A percentile compares a stretch with the other conserved stretches of the same genome.
These are phyloP conservation scores for Protomyces inundatus DNA, from an alignment of 1,139 yeast species.

Conservation along the genomic window DNA sequence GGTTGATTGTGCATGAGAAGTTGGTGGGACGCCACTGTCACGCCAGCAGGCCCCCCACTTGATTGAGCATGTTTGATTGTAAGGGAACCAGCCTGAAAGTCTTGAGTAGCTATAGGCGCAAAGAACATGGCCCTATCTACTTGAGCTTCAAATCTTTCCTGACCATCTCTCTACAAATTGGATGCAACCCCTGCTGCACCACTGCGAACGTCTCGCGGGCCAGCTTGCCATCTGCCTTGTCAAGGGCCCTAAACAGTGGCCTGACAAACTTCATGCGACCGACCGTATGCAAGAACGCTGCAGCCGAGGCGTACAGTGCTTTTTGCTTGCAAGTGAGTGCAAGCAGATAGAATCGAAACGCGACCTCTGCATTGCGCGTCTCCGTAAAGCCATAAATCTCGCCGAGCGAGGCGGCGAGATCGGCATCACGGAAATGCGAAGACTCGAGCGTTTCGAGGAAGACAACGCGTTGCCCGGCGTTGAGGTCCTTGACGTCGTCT, in stretches of 20 bases:
- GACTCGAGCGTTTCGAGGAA: conserved; percentile 62
- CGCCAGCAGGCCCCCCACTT: too few relatives aligned
- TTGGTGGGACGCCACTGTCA: too few relatives aligned
- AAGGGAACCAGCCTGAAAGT: too few relatives aligned
- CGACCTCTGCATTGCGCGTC: conserved; percentile 72
- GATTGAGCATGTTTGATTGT: too few relatives aligned
- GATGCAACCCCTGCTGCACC: conserved; percentile 64
- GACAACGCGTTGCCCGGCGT: conserved; percentile 71
- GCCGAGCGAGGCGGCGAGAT: conserved; percentile 46
- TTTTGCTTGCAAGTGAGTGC: conserved; percentile 32
- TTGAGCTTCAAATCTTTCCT: conserved; percentile 56
- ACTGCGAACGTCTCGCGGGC: conserved; percentile 62
- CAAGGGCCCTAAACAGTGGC: conserved; percentile 68
- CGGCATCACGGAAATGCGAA: conserved; percentile 38
- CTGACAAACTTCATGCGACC: conserved; percentile 95
- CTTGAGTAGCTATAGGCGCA: too few relatives aligned
- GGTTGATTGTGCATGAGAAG: too few relatives aligned
- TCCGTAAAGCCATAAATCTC: conserved; percentile 47
- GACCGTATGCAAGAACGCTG: conserved; percentile 82
- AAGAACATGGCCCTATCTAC: neutral
- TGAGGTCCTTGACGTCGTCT: conserved; percentile 52
- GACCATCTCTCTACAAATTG: conserved; percentile 76
- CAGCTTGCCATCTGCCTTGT: conserved; percentile 56
- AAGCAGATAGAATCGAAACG: conserved; percentile 69
- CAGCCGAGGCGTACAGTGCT: conserved; percentile 47